These are phyloP conservation scores for Pyrenophora graminea DNA, from an alignment of 2,329 filamentous ascomycete genomes.

Conservation along the genomic window DNA sequence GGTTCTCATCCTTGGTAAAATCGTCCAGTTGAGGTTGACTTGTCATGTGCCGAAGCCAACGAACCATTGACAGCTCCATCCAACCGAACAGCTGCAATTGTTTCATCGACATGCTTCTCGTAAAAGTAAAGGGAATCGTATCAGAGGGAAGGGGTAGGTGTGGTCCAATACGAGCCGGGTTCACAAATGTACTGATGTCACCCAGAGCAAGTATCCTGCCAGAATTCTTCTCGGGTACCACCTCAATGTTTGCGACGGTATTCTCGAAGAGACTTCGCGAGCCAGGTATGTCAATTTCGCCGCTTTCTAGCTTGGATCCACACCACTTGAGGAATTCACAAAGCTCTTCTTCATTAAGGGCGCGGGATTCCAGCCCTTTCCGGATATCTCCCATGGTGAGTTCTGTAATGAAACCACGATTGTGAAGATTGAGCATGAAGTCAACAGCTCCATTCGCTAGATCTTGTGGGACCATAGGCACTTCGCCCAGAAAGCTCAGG, in stretches of 20 bases:
- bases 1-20: conserved; percentile 71
- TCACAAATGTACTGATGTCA: conserved; percentile 74
- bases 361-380: conserved; percentile 78
- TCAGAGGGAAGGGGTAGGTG: conserved; percentile 78
- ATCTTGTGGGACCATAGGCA: conserved; percentile 81
- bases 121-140: conserved; percentile 85
- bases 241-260: conserved; percentile 69
- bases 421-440: conserved; percentile 79
- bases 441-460: conserved; percentile 68
- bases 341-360: conserved; percentile 77
- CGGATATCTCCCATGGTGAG: conserved; percentile 88
- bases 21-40: conserved; percentile 62
- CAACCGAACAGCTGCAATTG: conserved; percentile 84
- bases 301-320: conserved; percentile 69
- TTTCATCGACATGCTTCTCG: conserved; percentile 65
- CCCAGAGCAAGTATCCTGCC: conserved; percentile 78
- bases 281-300: conserved; percentile 71
- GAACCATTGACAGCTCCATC: conserved; percentile 79
- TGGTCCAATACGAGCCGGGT: conserved; percentile 77
- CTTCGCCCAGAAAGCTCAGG: conserved; percentile 80
- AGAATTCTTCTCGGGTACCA: conserved; percentile 57
- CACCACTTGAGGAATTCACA: conserved; percentile 85
- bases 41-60: conserved; percentile 80
- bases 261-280: conserved; percentile 75
- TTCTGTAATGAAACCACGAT: conserved; percentile 83